Percentiles rank a stretch among this genome's conserved stretches.
phyloP scores from a whole-genome alignment of 805 yeast species.

The Isabelozyma pseudorhagii region DNA sequence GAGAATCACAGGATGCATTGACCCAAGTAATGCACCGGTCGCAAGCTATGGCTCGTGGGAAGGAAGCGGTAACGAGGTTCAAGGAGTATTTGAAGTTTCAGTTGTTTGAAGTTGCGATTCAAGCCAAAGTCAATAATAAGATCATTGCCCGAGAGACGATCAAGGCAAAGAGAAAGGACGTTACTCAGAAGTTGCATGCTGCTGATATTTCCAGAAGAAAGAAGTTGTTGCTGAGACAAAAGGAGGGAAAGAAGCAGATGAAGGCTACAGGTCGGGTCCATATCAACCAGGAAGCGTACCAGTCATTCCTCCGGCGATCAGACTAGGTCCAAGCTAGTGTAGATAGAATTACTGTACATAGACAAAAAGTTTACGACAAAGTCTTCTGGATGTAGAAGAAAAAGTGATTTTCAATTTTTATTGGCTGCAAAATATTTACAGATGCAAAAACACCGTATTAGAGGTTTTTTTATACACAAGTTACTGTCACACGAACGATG shows the following conservation, averaged over 20 bases:
- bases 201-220: conserved; percentile 88
- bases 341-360: conserved; percentile 6
- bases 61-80: conserved; percentile 79
- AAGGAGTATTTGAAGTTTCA: conserved; percentile 78
- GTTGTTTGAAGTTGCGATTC: conserved; percentile 88
- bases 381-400: background rate
- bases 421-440: background rate
- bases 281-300: conserved; percentile 84
- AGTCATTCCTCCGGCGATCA: conserved; percentile 62
- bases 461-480: too few relatives aligned
- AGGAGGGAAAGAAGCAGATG: conserved; percentile 88
- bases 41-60: conserved; percentile 69
- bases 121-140: conserved; percentile 77
- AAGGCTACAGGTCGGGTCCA: conserved; percentile 74
- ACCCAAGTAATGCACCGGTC: conserved; percentile 86
- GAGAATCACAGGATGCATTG: conserved; percentile 84
- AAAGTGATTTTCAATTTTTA: background rate
- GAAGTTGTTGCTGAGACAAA: conserved; percentile 82
- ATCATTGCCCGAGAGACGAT: conserved; percentile 90
- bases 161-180: conserved; percentile 91
- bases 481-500: too few relatives aligned
- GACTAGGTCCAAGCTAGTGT: conserved; percentile 6
- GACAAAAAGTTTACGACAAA: background rate
- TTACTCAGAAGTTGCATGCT: conserved; percentile 89
- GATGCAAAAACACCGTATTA: too few relatives aligned